Base-by-base conservation (phyloP, 106 monocot genomes). In the Hemerocallis citrina region DNA sequence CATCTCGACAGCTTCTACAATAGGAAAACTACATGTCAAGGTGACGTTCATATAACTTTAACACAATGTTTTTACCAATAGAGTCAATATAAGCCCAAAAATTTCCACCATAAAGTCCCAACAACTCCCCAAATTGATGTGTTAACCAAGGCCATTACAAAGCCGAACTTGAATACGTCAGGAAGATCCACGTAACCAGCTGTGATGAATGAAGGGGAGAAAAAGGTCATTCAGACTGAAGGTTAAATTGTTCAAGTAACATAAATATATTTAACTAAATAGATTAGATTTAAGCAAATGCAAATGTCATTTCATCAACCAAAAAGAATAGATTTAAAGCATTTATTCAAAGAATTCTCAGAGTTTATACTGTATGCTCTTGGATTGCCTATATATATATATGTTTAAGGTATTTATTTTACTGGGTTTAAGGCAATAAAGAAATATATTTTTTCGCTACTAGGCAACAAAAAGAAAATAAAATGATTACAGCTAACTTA, bases 81-180 rank as follows among this genome's bases (percentile, higher is more conserved):
- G 31, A 17, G n/a, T 87, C 61, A 98, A 43, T 91, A 98, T 23
- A 98, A 79, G 4, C 96, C 87, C 81, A 98, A 73, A 69, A 88
- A 74, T 79, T 98, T 98, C 96, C 96, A 98, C 96, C 96, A 98
- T 33, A 98, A 57, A 28, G 76, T 50, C 55, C 96, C 96, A 51
- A 91, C 81, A 5, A 79, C 78, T 34, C 73, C 84, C 96, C 96
- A 98, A 50, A 85, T 74, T 34, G 75, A 20, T 11, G 68, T 68
- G 71, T 98, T 98, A 25, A 91, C 22, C 39, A 81, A 57, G 41
- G 96, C 96, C 43, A 74, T 86, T 22, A 79, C 65, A 46, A 98
- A 91, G 15, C 96, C 91, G 19, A 87, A 16, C 82, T 58, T 86
- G 74, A 98, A 91, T 63, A 98, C 72, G 45, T 98, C 91, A 35